phyloP scores from a whole-genome alignment of 257 asterid species.

The Solanum chmielewskii region DNA sequence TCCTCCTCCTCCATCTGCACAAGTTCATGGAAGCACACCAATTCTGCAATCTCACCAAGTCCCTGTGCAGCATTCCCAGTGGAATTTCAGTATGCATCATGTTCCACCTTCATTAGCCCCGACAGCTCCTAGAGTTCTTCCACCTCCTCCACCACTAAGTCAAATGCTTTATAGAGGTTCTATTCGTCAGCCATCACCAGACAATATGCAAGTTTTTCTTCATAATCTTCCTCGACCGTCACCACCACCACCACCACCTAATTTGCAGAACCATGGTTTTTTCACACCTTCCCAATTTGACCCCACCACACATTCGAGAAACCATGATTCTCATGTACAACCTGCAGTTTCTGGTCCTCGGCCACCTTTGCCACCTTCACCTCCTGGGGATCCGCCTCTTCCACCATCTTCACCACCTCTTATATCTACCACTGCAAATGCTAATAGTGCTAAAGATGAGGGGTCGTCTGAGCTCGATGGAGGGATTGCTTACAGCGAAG shows the following conservation, averaged over 20 bases:
- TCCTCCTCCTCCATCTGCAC: conserved; percentile 17
- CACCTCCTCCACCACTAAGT: conserved; percentile 37
- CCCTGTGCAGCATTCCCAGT: conserved; percentile 26
- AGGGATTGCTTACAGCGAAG: conserved; percentile 3
- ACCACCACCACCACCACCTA: conserved; percentile 10
- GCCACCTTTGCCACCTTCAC: conserved; percentile 40
- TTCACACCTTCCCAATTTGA: conserved; percentile 19
- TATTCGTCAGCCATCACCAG: conserved; percentile 20
- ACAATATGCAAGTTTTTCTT: conserved; percentile 15
- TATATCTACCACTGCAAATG: background rate
- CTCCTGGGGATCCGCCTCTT: conserved; percentile 45
- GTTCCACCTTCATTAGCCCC: conserved; percentile 20
- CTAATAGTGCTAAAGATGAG: background rate
- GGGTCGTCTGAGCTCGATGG: conserved; percentile 8
- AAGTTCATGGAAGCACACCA: conserved; percentile 25
- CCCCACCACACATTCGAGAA: conserved; percentile 7
- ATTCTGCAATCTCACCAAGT: conserved; percentile 22
- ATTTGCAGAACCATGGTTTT: conserved; percentile 21
- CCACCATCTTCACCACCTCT: conserved; percentile 48
- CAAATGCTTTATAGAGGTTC: conserved; percentile 26
- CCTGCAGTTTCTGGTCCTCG: conserved; percentile 22
- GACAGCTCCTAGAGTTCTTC: conserved; percentile 21
- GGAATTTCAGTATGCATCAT: conserved; percentile 41
- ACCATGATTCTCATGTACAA: conserved; percentile 19
- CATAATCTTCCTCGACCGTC: conserved; percentile 1